Evolutionary conservation across 2,329 filamentous ascomycete species (phyloP).

Genomic region (Sarocladium oryzae): DNA sequence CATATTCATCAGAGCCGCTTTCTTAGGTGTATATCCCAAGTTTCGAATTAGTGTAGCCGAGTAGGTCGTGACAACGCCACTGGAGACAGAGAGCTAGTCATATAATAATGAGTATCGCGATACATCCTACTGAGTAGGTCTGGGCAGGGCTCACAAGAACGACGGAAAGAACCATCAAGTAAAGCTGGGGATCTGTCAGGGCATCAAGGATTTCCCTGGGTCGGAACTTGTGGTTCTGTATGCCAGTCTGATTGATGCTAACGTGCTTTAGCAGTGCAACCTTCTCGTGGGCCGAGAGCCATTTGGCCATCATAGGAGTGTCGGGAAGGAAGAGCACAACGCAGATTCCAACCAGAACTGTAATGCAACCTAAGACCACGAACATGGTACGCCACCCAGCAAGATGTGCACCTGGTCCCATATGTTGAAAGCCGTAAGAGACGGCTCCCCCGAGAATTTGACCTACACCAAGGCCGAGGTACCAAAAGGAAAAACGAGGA

Average conservation of each 20-base stretch:
- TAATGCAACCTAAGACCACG: conserved; percentile 55
- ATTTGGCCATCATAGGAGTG: conserved; percentile 40
- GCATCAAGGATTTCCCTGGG: conserved; percentile 45
- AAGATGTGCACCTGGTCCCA: conserved; percentile 43
- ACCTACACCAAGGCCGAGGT: conserved; percentile 51
- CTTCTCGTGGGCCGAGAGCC: conserved; percentile 41
- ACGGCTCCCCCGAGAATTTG: conserved; percentile 61
- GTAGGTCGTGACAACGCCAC: conserved; percentile 48
- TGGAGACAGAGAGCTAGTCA: conserved; percentile 38
- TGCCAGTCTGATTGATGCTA: conserved; percentile 51
- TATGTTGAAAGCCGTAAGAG: conserved; percentile 52
- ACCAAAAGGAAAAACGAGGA: conserved; percentile 55
- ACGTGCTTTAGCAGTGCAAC: conserved; percentile 45
- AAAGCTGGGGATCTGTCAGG: conserved; percentile 45
- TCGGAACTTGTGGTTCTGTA: conserved; percentile 48
- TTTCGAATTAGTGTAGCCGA: conserved; percentile 45
- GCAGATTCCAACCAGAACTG: conserved; percentile 25
- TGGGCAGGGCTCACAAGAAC: conserved; percentile 32
- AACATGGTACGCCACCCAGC: conserved; percentile 68
- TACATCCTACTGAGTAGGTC: neutral
- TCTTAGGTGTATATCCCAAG: conserved; percentile 37
- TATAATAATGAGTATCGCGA: neutral
- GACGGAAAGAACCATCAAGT: conserved; percentile 41
- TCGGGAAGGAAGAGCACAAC: conserved; percentile 29
- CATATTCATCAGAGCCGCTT: conserved; percentile 47